These are phyloP conservation scores for Phyllosticta ampelicida DNA, from an alignment of 2,329 filamentous ascomycete species.

Conservation along the genomic window DNA sequence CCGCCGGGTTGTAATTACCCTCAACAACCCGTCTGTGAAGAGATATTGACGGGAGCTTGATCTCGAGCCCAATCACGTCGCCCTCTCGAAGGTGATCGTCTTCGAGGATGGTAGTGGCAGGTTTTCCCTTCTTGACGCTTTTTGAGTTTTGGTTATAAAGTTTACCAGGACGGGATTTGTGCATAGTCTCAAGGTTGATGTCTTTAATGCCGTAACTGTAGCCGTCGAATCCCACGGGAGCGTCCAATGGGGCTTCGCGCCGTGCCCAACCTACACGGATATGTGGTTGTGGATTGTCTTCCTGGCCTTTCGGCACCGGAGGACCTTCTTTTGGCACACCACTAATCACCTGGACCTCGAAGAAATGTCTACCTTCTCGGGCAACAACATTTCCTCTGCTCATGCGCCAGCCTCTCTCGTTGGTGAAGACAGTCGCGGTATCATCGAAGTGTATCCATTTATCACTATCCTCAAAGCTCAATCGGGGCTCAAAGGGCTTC, in stretches of 20 bases:
- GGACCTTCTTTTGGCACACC: constrained; percentile 50
- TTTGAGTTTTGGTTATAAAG: constrained; percentile 46
- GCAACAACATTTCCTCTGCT: constrained; percentile 83
- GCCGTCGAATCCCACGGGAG: constrained; percentile 75
- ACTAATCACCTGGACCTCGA: constrained; percentile 80
- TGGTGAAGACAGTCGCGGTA: constrained; percentile 67
- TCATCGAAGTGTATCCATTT: constrained; percentile 72
- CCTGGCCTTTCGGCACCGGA: constrained; percentile 25
- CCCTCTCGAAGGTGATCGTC: constrained; percentile 71
- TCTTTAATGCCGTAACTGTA: constrained; percentile 94
- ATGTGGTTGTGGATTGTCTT: constrained; percentile 41
- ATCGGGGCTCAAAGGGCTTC: constrained; percentile 68
- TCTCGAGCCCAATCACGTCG: constrained; percentile 89
- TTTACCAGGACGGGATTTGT: constrained; percentile 85
- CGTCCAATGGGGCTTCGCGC: constrained; percentile 70
- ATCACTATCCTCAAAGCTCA: constrained; percentile 88
- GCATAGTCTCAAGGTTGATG: constrained; percentile 79
- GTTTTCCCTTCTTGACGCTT: constrained; percentile 29
- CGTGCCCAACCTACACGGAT: constrained; percentile 80
- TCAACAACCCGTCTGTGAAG: constrained; percentile 82
- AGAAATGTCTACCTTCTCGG: constrained; percentile 83
- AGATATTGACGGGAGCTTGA: constrained; percentile 73
- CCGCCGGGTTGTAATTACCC: constrained; percentile 76
- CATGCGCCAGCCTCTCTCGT: constrained; percentile 87
- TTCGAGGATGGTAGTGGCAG: constrained; percentile 39